Evolutionary conservation across 2,329 filamentous ascomycete species (phyloP), one percentile per base, ranked within the genome.

Genomic region (Fusarium pininemorale): DNA sequence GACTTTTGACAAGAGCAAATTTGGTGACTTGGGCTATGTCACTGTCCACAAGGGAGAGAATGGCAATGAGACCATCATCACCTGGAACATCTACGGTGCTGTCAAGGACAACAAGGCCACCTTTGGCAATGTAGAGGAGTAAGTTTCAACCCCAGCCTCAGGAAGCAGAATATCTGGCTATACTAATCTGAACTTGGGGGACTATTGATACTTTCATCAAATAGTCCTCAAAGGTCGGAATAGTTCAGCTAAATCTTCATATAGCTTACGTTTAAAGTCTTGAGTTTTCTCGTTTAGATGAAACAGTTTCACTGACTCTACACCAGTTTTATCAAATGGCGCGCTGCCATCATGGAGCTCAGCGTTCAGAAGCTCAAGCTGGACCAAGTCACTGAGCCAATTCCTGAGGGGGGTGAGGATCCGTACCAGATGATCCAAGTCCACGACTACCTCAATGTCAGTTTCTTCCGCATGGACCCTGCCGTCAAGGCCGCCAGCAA

Each of bases 51-150:
- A 87, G 61, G 86, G 87, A 41, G 86, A 87, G 3, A 87, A 86
- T 57, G 83, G 84, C 67, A 85, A 90, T 77, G 90, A 92, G 81
- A 87, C 78, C 24, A 80, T 98, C 63, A 91, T 95, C 55, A 96
- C 94, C 5, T 98, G 95, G 92, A 98, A 98, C 82, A 91, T 98
- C 79, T 98, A 98, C 80, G 95, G 95, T 20, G 90, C 90, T 42
- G 93, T 95, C 72, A 96, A 96, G 87, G 89, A 94, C 77, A 90
- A 93, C 77, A 90, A 94, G 70, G 90, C 93, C 74, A 97, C 94
- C 0, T 98, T 98, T 85, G 94, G 93, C 8, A 88, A 96, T 78
- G 84, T 95, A 11, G 87, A 95, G 32, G 93, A 93, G 94, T 97
- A 84, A 81, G 92, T 87, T 32, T 12, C 18, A 32, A 30, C 51